These are phyloP conservation scores for Gentiana straminea DNA, from an alignment of 257 asterid genomes.

Conservation along the genomic window DNA sequence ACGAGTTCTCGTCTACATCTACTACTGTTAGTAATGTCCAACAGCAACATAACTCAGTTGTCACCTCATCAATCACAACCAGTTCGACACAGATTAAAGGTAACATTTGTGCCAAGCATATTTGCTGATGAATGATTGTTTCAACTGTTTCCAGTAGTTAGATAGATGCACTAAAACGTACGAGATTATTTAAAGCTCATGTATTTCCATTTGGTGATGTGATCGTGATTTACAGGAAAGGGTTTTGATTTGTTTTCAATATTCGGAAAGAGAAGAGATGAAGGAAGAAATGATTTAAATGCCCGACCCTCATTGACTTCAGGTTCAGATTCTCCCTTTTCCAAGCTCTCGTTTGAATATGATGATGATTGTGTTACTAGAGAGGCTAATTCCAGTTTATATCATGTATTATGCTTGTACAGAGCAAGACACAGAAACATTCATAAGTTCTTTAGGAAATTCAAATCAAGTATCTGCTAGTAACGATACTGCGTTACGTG, in stretches of 20 bases:
- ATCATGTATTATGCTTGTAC: not conserved
- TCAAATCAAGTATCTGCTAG: too few species aligned
- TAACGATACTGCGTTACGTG: not conserved
- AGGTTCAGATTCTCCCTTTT: too few species aligned
- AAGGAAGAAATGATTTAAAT: not conserved
- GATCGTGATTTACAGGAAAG: slow-evolving; percentile 6
- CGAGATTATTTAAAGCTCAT: too few species aligned
- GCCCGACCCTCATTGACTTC: too few species aligned
- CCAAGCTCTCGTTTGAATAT: too few species aligned
- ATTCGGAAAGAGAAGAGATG: slow-evolving; percentile 6
- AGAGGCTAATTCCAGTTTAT: too few species aligned
- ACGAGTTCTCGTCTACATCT: not conserved
- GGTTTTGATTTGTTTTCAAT: slow-evolving; percentile 13
- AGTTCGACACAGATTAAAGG: slow-evolving; percentile 1
- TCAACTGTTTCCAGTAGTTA: too few species aligned
- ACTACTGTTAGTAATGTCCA: not conserved
- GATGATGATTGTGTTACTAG: too few species aligned
- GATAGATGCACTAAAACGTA: too few species aligned
- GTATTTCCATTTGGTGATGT: too few species aligned
- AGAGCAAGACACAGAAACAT: not conserved
- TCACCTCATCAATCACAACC: not conserved
- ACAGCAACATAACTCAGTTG: slow-evolving; percentile 1
- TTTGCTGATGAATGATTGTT: too few species aligned
- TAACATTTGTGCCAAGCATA: not conserved
- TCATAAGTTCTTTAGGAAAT: too few species aligned